Evolutionary conservation across 2,329 filamentous ascomycete genomes (phyloP), one percentile per base, ranked within the genome.

Genomic region (Fusarium xyrophilum): DNA sequence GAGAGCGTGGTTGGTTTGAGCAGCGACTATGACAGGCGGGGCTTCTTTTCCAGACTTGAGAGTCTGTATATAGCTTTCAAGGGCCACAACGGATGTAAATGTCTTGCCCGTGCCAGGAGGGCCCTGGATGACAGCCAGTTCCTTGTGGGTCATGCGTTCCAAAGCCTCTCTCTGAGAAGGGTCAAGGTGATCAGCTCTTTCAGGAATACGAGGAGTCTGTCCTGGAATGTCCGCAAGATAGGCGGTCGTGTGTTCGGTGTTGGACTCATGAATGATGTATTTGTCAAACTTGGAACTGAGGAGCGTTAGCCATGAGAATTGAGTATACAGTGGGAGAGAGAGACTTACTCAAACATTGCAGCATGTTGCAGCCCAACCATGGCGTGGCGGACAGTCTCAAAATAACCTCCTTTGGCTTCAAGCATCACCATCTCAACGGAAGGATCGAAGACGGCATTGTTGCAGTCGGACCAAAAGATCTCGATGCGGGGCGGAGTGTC

Each of bases 1-100:
- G 1, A 97, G 81, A 0, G 93, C 93, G 77, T 97, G 93, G 62
- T 97, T 97, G 0, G 93, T 97, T 72, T 97, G 93, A 11, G 93
- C 93, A 0, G 93, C 86, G 6, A 97, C 83, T 23, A 97, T 84
- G 32, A 97, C 89, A 0, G 92, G 92, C 3, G 67, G 55, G 5
- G 33, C 30, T 5, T 46, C 39, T 17, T 43, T 46, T 87, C 0
- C 78, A 4, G 76, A 75, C 73, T 87, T 83, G 55, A 94, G 80
- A 3, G 90, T 82, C 47, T 86, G 87, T 3, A 78, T 52, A 5
- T 73, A 66, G 32, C 75, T 78, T 17, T 76, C 68, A 13, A 97
- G 77, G 0, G 91, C 90, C 28, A 89, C 81, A 4, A 95, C 87
- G 0, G 93, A 96, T 0, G 93, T 91, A 68, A 91, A 91, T 0